Evolutionary conservation across 1,284 basidiomycete genomes (phyloP), one percentile per base, ranked within the genome.

Genomic region (Ceraceosorus bombacis): DNA sequence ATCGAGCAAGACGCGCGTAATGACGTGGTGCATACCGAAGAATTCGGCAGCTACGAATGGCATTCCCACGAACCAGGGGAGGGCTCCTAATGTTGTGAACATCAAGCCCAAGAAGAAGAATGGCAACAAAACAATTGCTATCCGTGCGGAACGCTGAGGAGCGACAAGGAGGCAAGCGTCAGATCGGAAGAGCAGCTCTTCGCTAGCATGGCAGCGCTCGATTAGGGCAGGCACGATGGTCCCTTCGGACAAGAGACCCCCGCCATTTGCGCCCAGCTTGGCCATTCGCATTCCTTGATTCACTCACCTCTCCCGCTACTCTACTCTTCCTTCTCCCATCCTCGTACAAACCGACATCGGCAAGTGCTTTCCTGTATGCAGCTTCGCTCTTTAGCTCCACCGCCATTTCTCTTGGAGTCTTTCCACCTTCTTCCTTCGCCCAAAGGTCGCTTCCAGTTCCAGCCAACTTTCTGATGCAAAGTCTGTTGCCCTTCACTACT

Each of bases 351-450:
- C 79, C 79, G 8, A 89, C 88, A 68, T 95, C 91, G 67, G 90
- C 86, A 64, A 97, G 78, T 0, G 90, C 94, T 12, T 87, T 84
- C 70, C 86, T 86, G 84, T 88, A 96, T 0, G 93, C 88, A 4
- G 86, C 87, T 39, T 90, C 78, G 64, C 88, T 89, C 55, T 73
- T 80, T 58, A 98, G 81, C 79, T 97, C 92, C 8, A 86, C 82
- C 0, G 95, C 92, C 89, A 99, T 93, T 71, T 97, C 95, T 55
- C 87, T 82, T 10, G 94, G 85, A 0, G 92, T 94, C 78, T 95
- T 86, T 2, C 89, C 89, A 55, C 88, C 85, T 13, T 84, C 84
- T 68, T 94, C 92, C 73, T 88, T 89, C 5, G 86, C 86, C 49
- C 82, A 82, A 9, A 96, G 79, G 77, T 92, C 89, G 0, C 86